Percentiles rank a stretch among this genome's conserved stretches.
phyloP scores from a whole-genome alignment of 371 early-diverging fungal genomes.

The Apophysomyces sp. region DNA sequence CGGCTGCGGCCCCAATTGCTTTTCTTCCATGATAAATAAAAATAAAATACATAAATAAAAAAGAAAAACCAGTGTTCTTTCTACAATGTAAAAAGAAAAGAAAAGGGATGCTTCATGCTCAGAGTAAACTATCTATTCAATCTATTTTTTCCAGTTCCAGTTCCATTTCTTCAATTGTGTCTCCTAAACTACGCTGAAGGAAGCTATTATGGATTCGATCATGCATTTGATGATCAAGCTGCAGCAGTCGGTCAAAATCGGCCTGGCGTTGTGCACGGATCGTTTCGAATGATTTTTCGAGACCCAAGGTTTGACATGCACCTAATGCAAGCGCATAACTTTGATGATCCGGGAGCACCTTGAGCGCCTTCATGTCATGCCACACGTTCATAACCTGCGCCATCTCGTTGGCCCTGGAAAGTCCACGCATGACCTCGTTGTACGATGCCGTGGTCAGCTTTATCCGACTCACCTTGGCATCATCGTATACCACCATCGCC shows the following conservation, averaged over 20 bases:
- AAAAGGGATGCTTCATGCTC: too few relatives aligned
- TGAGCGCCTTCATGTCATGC: slow-evolving; percentile 36
- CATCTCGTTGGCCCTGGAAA: slow-evolving; percentile 21
- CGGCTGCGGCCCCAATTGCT: too few relatives aligned
- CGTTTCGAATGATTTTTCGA: slow-evolving; percentile 23
- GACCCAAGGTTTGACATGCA: slow-evolving; percentile 35
- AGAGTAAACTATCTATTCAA: background rate
- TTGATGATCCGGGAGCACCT: slow-evolving; percentile 25
- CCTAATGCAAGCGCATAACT: slow-evolving; percentile 42
- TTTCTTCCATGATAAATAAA: too few relatives aligned
- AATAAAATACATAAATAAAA: too few relatives aligned
- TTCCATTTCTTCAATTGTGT: background rate
- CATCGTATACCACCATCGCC: slow-evolving; percentile 37
- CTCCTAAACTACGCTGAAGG: background rate
- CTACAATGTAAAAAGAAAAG: too few relatives aligned
- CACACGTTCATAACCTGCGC: slow-evolving; percentile 46
- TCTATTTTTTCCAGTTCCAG: background rate
- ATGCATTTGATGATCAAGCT: slow-evolving; percentile 10
- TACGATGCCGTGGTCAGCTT: slow-evolving; percentile 22
- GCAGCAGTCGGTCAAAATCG: slow-evolving; percentile 25
- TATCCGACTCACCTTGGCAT: slow-evolving; percentile 21
- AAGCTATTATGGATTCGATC: background rate
- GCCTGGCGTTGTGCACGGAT: slow-evolving; percentile 32
- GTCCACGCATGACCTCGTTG: slow-evolving; percentile 27
- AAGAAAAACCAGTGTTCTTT: too few relatives aligned